Evolutionary conservation across 257 asterid genomes (phyloP), one percentile per base, ranked within the genome.

Genomic region (Nicotiana noctiflora): DNA sequence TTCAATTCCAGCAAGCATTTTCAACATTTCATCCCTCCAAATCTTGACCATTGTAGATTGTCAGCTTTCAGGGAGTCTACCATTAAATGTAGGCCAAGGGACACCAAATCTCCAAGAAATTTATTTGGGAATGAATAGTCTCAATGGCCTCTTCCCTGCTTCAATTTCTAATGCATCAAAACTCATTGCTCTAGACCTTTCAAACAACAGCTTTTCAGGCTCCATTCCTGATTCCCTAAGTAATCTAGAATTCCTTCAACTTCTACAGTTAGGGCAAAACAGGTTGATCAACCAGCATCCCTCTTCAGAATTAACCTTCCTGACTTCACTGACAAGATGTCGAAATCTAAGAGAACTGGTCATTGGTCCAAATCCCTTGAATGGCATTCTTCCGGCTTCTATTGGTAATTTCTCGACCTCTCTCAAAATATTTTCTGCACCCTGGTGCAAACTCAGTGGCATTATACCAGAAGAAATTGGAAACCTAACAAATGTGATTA

Each of bases 151-250:
- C 12, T 51, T 87, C 15, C 92, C 92, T 4, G 10, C 56, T 59
- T 87, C 64, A 3, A 81, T 83, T 10, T 63, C 66, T 19, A 81
- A 81, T 7, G 79, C 84, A n/a, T 81, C 85, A 9, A 52, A 65
- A 32, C 83, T 87, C 59, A 46, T 49, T 18, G 2, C 6, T 10
- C 14, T 86, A 32, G 32, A 40, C 56, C 64, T 88, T 1, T 18
- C 18, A 12, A 8, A 11, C 11, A 87, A 88, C 56, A 23, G 32
- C 32, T 82, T 88, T 21, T 79, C 81, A 0, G 90, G 92, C 21
- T 23, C 68, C 2, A 67, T 89, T 75, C 92, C 91, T 0, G 53
- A 25, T 32, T 84, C 89, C 4, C 68, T 88, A 49, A 89, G 88
- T 17, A 75, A 85, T 8, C 64, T 88, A 19, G 77, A 44, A 53